Conservation (phyloP, 768 basidiomycete genomes). For the Sutorius australiensis region DNA sequence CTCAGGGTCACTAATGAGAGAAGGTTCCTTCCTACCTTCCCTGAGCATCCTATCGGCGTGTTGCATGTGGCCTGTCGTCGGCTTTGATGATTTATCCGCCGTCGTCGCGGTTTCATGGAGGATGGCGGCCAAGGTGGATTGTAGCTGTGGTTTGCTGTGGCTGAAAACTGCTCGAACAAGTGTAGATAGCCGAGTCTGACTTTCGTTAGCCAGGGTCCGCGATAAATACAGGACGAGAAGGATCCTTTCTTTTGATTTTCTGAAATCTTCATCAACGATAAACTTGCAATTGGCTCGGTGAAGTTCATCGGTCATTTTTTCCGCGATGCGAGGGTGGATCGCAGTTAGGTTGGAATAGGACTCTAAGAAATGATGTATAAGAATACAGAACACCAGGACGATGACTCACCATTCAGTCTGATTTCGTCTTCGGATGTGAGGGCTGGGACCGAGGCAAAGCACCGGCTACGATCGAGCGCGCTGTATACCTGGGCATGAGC, state of each 20-base stretch:
- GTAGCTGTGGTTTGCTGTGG: constrained; percentile 13
- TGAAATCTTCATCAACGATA: constrained; percentile 18
- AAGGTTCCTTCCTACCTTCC: constrained; percentile 19
- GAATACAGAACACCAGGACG: background rate
- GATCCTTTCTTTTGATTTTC: constrained; percentile 23
- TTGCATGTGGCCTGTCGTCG: constrained; percentile 7
- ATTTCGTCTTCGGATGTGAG: constrained; percentile 15
- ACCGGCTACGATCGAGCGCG: constrained; percentile 17
- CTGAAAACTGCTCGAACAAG: constrained; percentile 15
- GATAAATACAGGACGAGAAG: constrained; percentile 17
- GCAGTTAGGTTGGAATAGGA: constrained; percentile 14
- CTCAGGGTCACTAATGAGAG: constrained; percentile 19
- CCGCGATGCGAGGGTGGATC: constrained; percentile 18
- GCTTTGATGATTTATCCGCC: background rate
- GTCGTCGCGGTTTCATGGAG: constrained; percentile 10
- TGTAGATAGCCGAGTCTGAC: constrained; percentile 10
- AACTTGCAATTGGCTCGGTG: constrained; percentile 10
- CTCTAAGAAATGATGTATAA: constrained; percentile 5
- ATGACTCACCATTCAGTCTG: constrained; percentile 10
- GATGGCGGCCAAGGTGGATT: constrained; percentile 13
- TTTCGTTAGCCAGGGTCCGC: constrained; percentile 9
- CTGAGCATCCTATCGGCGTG: constrained; percentile 20
- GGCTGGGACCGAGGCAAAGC: constrained; percentile 8
- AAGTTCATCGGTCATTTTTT: constrained; percentile 20
- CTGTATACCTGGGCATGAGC: constrained; percentile 5